A percentile compares a stretch with the other conserved stretches of the same genome.
Evolutionary conservation across 306 rosid species (phyloP).

Genomic region (Cajanus cajan): DNA sequence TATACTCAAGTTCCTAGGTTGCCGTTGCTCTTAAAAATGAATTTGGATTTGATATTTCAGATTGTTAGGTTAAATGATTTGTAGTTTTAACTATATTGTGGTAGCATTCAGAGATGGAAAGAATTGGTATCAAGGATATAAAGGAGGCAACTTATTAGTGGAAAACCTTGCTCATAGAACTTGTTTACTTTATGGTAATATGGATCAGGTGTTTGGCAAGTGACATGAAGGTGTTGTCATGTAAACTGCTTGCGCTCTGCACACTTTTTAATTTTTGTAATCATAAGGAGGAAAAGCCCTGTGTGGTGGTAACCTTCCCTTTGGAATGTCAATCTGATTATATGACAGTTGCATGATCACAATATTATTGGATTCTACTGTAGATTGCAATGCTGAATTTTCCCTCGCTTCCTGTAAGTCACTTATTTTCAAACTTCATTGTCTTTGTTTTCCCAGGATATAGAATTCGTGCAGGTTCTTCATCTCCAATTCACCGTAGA

Average conservation of each 20-base stretch:
- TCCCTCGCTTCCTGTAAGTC: conserved; percentile 34
- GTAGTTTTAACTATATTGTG: conserved; percentile 19
- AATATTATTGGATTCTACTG: conserved; percentile 38
- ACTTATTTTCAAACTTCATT: conserved; percentile 47
- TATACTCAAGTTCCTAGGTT: conserved; percentile 12
- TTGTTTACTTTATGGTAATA: conserved; percentile 25
- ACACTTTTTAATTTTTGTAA: conserved; percentile 35
- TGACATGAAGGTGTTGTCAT: conserved; percentile 42
- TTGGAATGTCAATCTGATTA: conserved; percentile 47
- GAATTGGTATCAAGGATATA: conserved; percentile 19
- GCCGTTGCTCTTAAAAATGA: conserved; percentile 22
- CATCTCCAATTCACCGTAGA: conserved; percentile 78
- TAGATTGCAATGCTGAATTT: conserved; percentile 38
- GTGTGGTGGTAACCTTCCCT: conserved; percentile 47
- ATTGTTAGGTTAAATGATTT: conserved; percentile 34
- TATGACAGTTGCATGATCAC: conserved; percentile 50
- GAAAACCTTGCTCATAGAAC: conserved; percentile 27
- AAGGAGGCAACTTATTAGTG: conserved; percentile 24
- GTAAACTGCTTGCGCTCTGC: conserved; percentile 38
- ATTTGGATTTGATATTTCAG: conserved; percentile 33
- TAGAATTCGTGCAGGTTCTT: conserved; percentile 91
- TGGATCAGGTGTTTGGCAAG: conserved; percentile 37
- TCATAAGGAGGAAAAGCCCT: conserved; percentile 47
- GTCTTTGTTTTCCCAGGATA: conserved; percentile 82
- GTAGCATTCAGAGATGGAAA: conserved; percentile 22